These are phyloP conservation scores for Lodderomyces oxycetoniae DNA, from an alignment of 1,139 yeast genomes.

Conservation along the genomic window DNA sequence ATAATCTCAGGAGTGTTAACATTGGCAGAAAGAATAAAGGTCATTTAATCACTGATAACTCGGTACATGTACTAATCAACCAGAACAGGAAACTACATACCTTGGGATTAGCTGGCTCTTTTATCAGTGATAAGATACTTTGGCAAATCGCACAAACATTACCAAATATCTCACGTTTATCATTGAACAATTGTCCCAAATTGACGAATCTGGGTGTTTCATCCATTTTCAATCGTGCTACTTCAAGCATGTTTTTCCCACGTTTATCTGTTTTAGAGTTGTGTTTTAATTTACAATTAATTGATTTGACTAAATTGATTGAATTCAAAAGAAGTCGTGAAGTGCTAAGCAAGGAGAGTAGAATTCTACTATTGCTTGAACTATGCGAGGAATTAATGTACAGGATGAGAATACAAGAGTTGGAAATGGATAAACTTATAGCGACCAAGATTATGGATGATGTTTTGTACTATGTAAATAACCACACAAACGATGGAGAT, in stretches of 20 bases:
- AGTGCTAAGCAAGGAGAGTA: slow-evolving; percentile 16
- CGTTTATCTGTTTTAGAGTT: slow-evolving; percentile 73
- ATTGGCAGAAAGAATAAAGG: slow-evolving; percentile 77
- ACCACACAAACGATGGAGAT: slow-evolving; percentile 39
- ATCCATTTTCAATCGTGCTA: slow-evolving; percentile 33
- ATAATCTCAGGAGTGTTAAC: slow-evolving; percentile 52
- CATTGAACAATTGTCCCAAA: slow-evolving; percentile 69
- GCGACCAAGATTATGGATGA: slow-evolving; percentile 52
- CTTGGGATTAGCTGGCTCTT: slow-evolving; percentile 86
- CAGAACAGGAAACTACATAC: slow-evolving; percentile 57
- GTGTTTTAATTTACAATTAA: slow-evolving; percentile 54
- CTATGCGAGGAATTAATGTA: slow-evolving; percentile 67
- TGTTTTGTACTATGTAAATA: slow-evolving; percentile 55
- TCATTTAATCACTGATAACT: slow-evolving; percentile 63
- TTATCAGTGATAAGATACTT: slow-evolving; percentile 65
- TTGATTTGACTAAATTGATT: slow-evolving; percentile 60
- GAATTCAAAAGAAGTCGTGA: slow-evolving; percentile 63
- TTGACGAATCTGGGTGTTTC: slow-evolving; percentile 69
- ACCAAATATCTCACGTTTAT: slow-evolving; percentile 61
- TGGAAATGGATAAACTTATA: slow-evolving; percentile 51
- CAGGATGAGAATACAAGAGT: slow-evolving; percentile 58
- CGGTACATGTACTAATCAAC: slow-evolving; percentile 54
- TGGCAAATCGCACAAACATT: slow-evolving; percentile 70
- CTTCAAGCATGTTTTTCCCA: slow-evolving; percentile 37
- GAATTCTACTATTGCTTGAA: slow-evolving; percentile 55